phyloP scores from a whole-genome alignment of 2,329 filamentous ascomycete genomes.

The Paecilomyces dactylethromorphus region DNA sequence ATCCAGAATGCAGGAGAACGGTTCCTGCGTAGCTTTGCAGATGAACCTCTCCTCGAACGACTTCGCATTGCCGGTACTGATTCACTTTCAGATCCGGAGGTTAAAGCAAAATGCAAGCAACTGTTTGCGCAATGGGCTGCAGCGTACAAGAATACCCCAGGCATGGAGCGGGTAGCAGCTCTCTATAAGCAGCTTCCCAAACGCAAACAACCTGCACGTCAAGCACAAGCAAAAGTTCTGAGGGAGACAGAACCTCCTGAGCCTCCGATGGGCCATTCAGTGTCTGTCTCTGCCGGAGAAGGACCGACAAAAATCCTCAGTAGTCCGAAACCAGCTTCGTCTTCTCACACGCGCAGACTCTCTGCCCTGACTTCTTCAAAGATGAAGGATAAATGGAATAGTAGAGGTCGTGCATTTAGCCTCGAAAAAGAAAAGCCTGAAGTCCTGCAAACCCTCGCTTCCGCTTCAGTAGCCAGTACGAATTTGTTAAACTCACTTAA shows the following conservation, averaged over 20 bases:
- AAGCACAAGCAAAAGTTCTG: constrained; percentile 76
- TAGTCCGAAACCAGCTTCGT: constrained; percentile 21
- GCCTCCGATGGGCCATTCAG: constrained; percentile 29
- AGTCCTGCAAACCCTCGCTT: constrained; percentile 83
- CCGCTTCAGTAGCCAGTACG: constrained; percentile 82
- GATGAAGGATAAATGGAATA: constrained; percentile 50
- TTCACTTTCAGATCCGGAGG: constrained; percentile 72
- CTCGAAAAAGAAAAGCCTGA: constrained; percentile 80
- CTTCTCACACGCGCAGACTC: constrained; percentile 25
- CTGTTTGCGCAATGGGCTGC: constrained; percentile 82
- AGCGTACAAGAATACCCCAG: constrained; percentile 73
- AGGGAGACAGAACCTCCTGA: constrained; percentile 60
- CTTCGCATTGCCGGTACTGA: constrained; percentile 82
- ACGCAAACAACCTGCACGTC: constrained; percentile 63
- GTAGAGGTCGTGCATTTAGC: constrained; percentile 59
- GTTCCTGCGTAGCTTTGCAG: constrained; percentile 81
- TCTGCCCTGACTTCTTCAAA: constrained; percentile 28
- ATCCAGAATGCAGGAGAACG: constrained; percentile 88
- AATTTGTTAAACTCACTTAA: constrained; percentile 84
- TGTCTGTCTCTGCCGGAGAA: constrained; percentile 31
- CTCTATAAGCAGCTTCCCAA: constrained; percentile 67
- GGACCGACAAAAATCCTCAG: constrained; percentile 32
- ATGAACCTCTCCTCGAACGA: constrained; percentile 86
- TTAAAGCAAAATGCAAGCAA: constrained; percentile 81
- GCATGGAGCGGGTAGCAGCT: constrained; percentile 70